A percentile compares a stretch with the other conserved stretches of the same genome.
Evolutionary conservation across 352 stramenopile genomes (phyloP).

Genomic region (Pythium volutum): DNA sequence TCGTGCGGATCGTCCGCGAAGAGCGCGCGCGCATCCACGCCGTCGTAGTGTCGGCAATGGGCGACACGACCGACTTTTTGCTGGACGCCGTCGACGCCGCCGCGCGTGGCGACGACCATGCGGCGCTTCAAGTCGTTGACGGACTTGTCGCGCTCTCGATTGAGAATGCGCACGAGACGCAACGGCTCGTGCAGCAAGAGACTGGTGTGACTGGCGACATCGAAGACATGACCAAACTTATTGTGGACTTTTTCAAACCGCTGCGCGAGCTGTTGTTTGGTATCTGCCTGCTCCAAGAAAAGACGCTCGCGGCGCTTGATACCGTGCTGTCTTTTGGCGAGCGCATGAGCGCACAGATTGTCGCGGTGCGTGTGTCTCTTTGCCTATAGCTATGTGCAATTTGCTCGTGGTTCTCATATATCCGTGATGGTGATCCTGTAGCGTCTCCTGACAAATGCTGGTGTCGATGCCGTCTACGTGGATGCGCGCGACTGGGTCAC

Average conservation of each 20-base stretch:
- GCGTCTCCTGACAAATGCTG: slow-evolving; percentile 46
- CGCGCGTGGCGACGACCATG: slow-evolving; percentile 44
- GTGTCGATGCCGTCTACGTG: slow-evolving; percentile 61
- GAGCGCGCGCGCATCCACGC: slow-evolving; percentile 57
- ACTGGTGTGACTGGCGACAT: slow-evolving; percentile 20
- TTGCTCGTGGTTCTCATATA: not conserved
- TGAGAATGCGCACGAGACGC: slow-evolving; percentile 67
- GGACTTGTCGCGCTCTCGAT: slow-evolving; percentile 56
- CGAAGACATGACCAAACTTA: slow-evolving; percentile 51
- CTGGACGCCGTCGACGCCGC: slow-evolving; percentile 63
- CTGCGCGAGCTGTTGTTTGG: slow-evolving; percentile 74
- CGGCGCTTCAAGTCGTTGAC: slow-evolving; percentile 51
- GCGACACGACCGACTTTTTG: slow-evolving; percentile 71
- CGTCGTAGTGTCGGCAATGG: slow-evolving; percentile 79
- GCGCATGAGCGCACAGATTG: slow-evolving; percentile 68
- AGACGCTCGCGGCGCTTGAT: slow-evolving; percentile 63
- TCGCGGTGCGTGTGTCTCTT: slow-evolving; percentile 35
- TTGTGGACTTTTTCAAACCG: slow-evolving; percentile 66
- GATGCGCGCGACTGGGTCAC: slow-evolving; percentile 73
- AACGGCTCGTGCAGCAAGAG: slow-evolving; percentile 33
- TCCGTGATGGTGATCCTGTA: not conserved
- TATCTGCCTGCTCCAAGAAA: slow-evolving; percentile 73
- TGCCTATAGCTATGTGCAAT: not conserved
- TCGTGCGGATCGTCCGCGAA: slow-evolving; percentile 61
- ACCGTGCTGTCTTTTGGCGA: slow-evolving; percentile 80